Conservation (phyloP, 1,284 basidiomycete species). For the Mycena citricolor region DNA sequence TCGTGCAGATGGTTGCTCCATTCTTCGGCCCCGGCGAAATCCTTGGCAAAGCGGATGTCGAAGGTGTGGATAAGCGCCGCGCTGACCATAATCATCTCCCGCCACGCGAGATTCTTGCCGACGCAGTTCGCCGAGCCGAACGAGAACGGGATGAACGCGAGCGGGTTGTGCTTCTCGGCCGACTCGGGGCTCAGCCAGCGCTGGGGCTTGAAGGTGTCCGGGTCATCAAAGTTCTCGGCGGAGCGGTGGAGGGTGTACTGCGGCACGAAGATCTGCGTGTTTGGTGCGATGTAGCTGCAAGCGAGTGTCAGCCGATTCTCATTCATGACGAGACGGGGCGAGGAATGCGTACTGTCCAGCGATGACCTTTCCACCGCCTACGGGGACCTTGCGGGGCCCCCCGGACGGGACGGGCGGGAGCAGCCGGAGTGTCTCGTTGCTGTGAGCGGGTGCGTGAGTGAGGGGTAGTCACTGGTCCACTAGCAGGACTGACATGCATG, state of each 20-base stretch:
- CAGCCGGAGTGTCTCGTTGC: slow-evolving; percentile 59
- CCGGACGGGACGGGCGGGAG: slow-evolving; percentile 52
- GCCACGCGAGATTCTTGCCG: slow-evolving; percentile 40
- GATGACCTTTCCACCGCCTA: slow-evolving; percentile 33
- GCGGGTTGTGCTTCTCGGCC: slow-evolving; percentile 29
- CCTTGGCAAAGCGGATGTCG: slow-evolving; percentile 33
- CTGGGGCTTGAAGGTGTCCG: slow-evolving; percentile 40
- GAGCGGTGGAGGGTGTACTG: slow-evolving; percentile 44
- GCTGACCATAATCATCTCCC: slow-evolving; percentile 39
- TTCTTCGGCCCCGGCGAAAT: slow-evolving; percentile 27
- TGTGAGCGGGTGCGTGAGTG: slow-evolving; percentile 27
- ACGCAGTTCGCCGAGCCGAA: slow-evolving; percentile 38
- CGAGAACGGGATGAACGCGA: slow-evolving; percentile 41
- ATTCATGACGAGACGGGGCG: neutral
- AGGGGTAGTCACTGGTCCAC: neutral
- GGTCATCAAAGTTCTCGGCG: slow-evolving; percentile 39
- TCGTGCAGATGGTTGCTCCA: slow-evolving; percentile 36
- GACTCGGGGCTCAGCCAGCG: slow-evolving; percentile 14
- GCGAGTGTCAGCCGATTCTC: neutral
- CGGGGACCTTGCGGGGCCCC: slow-evolving; percentile 46
- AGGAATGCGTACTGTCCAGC: slow-evolving; percentile 23
- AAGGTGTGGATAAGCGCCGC: slow-evolving; percentile 33
- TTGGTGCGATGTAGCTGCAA: slow-evolving; percentile 48
- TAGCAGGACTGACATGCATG: slow-evolving; percentile 44
- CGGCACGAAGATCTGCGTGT: slow-evolving; percentile 47